A percentile compares a stretch with the other conserved stretches of the same genome.
phyloP scores from a whole-genome alignment of 2,329 filamentous ascomycete species.

The Didymella arachidicola region DNA sequence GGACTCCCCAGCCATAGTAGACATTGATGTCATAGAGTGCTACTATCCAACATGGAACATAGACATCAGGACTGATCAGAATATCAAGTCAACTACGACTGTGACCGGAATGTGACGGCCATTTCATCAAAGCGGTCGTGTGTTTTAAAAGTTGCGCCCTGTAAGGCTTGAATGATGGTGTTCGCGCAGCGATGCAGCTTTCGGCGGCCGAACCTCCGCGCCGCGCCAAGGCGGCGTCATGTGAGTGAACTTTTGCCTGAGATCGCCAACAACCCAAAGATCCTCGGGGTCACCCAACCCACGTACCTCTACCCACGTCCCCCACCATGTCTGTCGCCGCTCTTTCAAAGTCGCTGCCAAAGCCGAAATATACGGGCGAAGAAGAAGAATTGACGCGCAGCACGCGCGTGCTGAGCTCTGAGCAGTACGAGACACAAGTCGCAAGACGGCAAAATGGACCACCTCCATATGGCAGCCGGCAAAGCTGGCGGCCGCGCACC shows the following conservation, averaged over 20 bases:
- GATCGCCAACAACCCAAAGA: slow-evolving; percentile 4
- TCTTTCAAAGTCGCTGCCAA: slow-evolving; percentile 81
- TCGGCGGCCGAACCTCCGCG: neutral
- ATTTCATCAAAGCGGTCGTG: neutral
- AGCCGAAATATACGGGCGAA: slow-evolving; percentile 89
- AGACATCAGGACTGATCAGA: neutral
- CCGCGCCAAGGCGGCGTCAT: neutral
- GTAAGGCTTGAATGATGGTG: neutral
- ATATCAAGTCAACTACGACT: neutral
- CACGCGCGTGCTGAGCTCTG: slow-evolving; percentile 80
- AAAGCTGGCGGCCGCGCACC: slow-evolving; percentile 87
- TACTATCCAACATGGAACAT: neutral
- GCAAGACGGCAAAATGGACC: slow-evolving; percentile 75
- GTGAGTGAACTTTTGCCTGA: slow-evolving; percentile 18
- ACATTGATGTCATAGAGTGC: neutral
- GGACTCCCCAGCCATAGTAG: neutral
- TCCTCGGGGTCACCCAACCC: slow-evolving; percentile 8
- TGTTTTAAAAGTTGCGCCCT: neutral
- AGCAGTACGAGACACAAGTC: slow-evolving; percentile 85
- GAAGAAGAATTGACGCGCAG: slow-evolving; percentile 84
- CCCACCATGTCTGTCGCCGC: slow-evolving; percentile 59
- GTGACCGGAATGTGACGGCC: neutral
- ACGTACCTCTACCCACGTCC: slow-evolving; percentile 17
- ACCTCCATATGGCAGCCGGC: slow-evolving; percentile 84
- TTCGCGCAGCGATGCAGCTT: neutral